A percentile compares a stretch with the other conserved stretches of the same genome.
These are phyloP conservation scores for Syzygium aromaticum DNA, from an alignment of 345 rosid genomes.

Conservation along the genomic window DNA sequence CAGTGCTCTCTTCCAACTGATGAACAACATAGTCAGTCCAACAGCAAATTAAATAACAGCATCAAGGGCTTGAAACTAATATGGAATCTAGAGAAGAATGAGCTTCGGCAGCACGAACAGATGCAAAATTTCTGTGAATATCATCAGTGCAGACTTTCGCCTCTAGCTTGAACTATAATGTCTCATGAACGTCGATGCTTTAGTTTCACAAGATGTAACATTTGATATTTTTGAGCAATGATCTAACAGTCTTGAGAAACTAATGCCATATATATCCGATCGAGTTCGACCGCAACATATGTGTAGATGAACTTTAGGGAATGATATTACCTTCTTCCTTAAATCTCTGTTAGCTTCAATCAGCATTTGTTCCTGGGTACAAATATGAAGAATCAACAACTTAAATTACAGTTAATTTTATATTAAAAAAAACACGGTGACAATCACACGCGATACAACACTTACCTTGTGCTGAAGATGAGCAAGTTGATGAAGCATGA, in stretches of 20 bases:
- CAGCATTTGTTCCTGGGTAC: slow-evolving; percentile 34
- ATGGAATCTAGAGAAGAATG: background rate
- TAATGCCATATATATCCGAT: background rate
- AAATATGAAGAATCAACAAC: background rate
- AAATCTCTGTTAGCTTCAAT: slow-evolving; percentile 30
- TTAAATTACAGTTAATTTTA: background rate
- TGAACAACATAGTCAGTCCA: background rate
- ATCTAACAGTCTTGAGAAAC: background rate
- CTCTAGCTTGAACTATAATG: background rate
- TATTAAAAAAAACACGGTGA: background rate
- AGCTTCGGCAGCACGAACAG: background rate
- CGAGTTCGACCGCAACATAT: background rate
- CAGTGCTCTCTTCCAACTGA: slow-evolving; percentile 38
- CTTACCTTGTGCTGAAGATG: slow-evolving; percentile 45
- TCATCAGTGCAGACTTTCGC: background rate
- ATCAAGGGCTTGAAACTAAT: background rate
- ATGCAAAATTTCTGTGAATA: background rate
- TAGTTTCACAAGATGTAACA: background rate
- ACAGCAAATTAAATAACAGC: background rate
- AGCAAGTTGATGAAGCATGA: slow-evolving; percentile 33
- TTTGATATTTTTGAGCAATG: background rate
- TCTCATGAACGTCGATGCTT: background rate
- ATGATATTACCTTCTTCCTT: slow-evolving; percentile 31
- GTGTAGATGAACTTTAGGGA: background rate
- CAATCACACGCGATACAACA: background rate